Evolutionary conservation across 257 asterid species (phyloP).

Genomic region (Penstemon barbatus): DNA sequence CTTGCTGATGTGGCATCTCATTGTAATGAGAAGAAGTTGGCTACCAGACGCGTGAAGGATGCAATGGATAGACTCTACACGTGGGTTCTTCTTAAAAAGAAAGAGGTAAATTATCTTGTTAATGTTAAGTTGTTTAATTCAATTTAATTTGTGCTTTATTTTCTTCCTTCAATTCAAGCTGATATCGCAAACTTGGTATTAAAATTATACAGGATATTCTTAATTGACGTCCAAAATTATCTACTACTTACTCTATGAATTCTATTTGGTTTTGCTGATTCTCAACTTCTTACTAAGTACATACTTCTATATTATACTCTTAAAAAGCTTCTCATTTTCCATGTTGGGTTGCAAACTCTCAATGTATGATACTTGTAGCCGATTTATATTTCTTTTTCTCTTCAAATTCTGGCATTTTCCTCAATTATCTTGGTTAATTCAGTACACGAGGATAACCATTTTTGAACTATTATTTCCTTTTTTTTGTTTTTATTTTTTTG

Average conservation of each 20-base stretch:
- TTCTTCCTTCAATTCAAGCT: not conserved
- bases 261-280: no score
- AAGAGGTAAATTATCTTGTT: conserved; percentile 44
- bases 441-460: not conserved
- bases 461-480: not conserved
- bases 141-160: not conserved
- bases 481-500: conserved; percentile 22
- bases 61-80: conserved; percentile 60
- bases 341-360: no score
- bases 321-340: no score
- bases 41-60: conserved; percentile 74
- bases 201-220: not conserved
- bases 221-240: not conserved
- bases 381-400: no score
- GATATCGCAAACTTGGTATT: not conserved
- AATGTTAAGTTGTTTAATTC: not conserved
- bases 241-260: no score
- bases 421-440: not conserved
- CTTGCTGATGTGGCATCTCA: conserved; percentile 66
- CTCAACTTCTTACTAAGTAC: no score
- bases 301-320: no score
- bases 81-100: conserved; percentile 75
- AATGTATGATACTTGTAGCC: no score
- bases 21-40: conserved; percentile 74
- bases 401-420: no score